Evolutionary conservation across 2,329 filamentous ascomycete genomes (phyloP).

Genomic region (Setomelanomma holmii): DNA sequence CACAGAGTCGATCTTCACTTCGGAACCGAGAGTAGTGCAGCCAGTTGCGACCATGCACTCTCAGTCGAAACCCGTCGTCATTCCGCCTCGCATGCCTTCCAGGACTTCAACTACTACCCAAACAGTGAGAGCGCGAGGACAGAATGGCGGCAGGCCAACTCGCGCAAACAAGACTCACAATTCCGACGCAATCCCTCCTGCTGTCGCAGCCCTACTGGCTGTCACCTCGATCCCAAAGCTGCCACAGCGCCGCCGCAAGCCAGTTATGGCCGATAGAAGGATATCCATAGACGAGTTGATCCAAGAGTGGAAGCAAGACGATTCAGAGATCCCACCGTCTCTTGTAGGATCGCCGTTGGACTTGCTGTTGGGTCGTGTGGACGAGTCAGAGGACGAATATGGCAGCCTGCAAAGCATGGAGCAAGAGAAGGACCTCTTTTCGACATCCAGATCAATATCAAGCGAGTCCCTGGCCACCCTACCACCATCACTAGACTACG

Average conservation of each 20-base stretch:
- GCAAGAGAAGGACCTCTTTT: conserved; percentile 48
- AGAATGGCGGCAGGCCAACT: conserved; percentile 36
- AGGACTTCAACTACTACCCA: conserved; percentile 38
- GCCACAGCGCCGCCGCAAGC: conserved; percentile 49
- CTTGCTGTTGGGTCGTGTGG: conserved; percentile 62
- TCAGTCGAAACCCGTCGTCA: conserved; percentile 52
- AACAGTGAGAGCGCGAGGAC: conserved; percentile 39
- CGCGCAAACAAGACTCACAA: conserved; percentile 46
- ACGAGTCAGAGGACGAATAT: conserved; percentile 52
- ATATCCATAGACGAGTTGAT: conserved; percentile 66
- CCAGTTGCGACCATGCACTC: conserved; percentile 32
- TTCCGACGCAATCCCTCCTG: conserved; percentile 58
- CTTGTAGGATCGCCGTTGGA: conserved; percentile 59
- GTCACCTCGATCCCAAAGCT: conserved; percentile 66
- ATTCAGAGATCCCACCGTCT: conserved; percentile 46
- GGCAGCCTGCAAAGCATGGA: conserved; percentile 54
- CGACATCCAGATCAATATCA: conserved; percentile 59
- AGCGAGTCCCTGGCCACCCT: conserved; percentile 64
- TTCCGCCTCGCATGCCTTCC: conserved; percentile 46
- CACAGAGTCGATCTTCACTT: conserved; percentile 8
- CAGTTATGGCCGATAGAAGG: conserved; percentile 49
- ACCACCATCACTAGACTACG: conserved; percentile 52
- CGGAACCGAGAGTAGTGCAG: conserved; percentile 14
- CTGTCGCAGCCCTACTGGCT: conserved; percentile 65
- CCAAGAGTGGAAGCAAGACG: conserved; percentile 61